These are phyloP conservation scores for Ceratobasidium sp. DNA, from an alignment of 1,284 basidiomycete species.

Conservation along the genomic window DNA sequence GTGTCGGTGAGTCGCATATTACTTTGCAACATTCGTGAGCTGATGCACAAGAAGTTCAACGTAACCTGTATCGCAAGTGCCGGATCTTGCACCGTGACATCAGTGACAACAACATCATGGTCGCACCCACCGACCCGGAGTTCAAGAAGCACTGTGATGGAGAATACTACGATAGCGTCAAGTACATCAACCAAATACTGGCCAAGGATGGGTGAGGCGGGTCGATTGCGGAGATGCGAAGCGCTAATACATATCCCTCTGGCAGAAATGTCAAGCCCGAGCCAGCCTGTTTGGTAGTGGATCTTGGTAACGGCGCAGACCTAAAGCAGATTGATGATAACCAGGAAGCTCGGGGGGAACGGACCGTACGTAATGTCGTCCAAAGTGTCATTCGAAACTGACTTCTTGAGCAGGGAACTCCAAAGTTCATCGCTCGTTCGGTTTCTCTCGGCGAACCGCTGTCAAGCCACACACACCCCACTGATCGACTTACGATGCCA, in stretches of 20 bases:
- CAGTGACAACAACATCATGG: conserved; percentile 8
- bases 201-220: neutral
- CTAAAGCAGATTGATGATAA: neutral
- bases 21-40: too few relatives aligned
- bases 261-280: neutral
- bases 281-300: neutral
- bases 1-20: neutral
- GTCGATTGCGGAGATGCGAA: neutral
- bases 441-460: neutral
- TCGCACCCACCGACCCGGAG: neutral
- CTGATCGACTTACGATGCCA: neutral
- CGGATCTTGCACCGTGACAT: conserved; percentile 4
- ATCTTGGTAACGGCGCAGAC: neutral
- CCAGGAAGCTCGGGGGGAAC: neutral
- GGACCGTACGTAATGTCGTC: neutral
- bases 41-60: neutral
- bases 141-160: neutral
- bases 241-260: too few relatives aligned
- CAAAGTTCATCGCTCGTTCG: conserved; percentile 10
- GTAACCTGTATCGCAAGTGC: conserved; percentile 2
- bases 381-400: neutral
- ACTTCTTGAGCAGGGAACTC: neutral
- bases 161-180: neutral
- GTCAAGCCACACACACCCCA: neutral
- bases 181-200: conserved; percentile 5